Percentiles rank a stretch among this genome's conserved stretches.
These are phyloP conservation scores for Gastrodia elata DNA, from an alignment of 106 monocot genomes.

Conservation along the genomic window DNA sequence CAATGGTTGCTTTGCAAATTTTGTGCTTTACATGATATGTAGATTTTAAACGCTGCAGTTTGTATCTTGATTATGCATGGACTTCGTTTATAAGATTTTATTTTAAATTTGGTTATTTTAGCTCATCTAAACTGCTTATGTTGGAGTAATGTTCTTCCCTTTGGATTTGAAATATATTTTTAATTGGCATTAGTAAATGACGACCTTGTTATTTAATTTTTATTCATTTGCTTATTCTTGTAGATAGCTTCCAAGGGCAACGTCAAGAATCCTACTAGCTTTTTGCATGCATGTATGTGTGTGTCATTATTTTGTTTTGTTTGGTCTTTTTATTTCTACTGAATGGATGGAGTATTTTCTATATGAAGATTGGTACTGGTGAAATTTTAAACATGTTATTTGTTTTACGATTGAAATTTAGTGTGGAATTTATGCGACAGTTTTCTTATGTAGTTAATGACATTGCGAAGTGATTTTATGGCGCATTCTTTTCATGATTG, in stretches of 20 bases:
- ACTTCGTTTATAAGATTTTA: background rate
- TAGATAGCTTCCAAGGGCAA: background rate
- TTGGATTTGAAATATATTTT: slow-evolving; percentile 1
- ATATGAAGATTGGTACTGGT: background rate
- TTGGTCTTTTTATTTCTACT: background rate
- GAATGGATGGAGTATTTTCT: slow-evolving; percentile 2
- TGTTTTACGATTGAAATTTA: background rate
- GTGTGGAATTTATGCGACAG: background rate
- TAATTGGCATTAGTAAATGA: background rate
- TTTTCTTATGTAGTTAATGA: background rate
- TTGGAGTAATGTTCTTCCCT: background rate
- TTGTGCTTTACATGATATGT: too few relatives aligned
- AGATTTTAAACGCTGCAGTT: too few relatives aligned
- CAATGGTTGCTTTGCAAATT: too few relatives aligned
- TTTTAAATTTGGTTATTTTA: background rate
- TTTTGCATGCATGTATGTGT: background rate
- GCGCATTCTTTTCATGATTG: background rate
- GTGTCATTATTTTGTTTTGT: background rate
- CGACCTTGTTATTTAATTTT: background rate
- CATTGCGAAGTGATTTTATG: too few relatives aligned
- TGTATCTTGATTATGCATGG: slow-evolving; percentile 1
- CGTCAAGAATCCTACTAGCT: background rate
- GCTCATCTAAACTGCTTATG: background rate
- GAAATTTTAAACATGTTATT: background rate
- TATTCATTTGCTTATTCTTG: background rate